Percentiles rank a stretch among this genome's conserved stretches.
Evolutionary conservation across 768 basidiomycete genomes (phyloP).

Genomic region (Rhizopogon vinicolor): DNA sequence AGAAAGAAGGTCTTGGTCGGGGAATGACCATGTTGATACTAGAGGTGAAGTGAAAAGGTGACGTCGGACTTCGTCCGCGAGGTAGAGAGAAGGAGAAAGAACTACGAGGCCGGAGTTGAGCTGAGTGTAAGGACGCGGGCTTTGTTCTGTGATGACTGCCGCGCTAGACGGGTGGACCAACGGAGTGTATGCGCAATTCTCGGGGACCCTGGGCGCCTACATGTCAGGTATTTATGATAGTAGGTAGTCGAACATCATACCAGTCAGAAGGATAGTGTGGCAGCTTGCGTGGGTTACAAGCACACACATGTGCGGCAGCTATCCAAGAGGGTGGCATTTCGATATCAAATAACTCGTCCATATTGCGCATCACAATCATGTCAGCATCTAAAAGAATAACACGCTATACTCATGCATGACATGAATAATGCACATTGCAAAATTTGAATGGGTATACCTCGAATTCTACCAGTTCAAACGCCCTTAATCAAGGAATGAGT

Average conservation of each 20-base stretch:
- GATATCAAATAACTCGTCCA: conserved; percentile 68
- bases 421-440: not conserved
- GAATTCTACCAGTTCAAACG: conserved; percentile 64
- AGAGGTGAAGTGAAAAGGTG: conserved; percentile 43
- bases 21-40: conserved; percentile 60
- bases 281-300: conserved; percentile 88
- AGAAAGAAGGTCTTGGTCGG: conserved; percentile 91
- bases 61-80: conserved; percentile 47
- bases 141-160: conserved; percentile 30
- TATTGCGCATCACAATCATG: conserved; percentile 79
- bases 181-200: conserved; percentile 80
- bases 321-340: conserved; percentile 65
- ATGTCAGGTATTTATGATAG: not conserved
- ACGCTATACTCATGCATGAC: conserved; percentile 38
- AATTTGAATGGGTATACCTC: conserved; percentile 41
- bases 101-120: conserved; percentile 92
- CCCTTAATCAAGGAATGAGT: conserved; percentile 26
- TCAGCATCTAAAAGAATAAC: conserved; percentile 83
- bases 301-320: conserved; percentile 86
- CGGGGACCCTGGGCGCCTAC: conserved; percentile 65
- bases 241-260: conserved; percentile 27
- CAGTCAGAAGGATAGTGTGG: conserved; percentile 88
- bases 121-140: conserved; percentile 73
- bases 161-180: conserved; percentile 45
- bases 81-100: conserved; percentile 62